phyloP scores from a whole-genome alignment of 805 yeast species.

The Schwanniomyces yamadae region DNA sequence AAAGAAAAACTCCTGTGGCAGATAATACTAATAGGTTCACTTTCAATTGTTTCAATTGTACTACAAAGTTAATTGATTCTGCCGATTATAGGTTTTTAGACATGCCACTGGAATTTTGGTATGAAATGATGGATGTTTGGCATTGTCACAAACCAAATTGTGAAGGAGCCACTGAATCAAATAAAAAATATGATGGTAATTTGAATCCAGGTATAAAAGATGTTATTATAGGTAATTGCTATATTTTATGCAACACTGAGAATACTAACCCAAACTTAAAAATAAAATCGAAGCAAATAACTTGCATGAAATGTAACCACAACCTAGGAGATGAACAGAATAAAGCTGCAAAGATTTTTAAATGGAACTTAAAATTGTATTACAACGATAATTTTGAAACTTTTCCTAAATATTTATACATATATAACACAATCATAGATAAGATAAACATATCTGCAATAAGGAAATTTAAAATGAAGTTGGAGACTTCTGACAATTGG shows the following conservation, averaged over 20 bases:
- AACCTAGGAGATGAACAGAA: slow-evolving; percentile 40
- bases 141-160: slow-evolving; percentile 82
- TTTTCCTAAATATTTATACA: slow-evolving; percentile 35
- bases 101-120: slow-evolving; percentile 92
- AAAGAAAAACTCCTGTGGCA: slow-evolving; percentile 29
- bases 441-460: slow-evolving; percentile 39
- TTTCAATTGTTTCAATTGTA: slow-evolving; percentile 34
- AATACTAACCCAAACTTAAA: slow-evolving; percentile 6
- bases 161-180: slow-evolving; percentile 19
- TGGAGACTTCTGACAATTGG: slow-evolving; percentile 2
- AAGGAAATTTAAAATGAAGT: slow-evolving; percentile 27
- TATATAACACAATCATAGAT: slow-evolving; percentile 40
- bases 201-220: slow-evolving; percentile 44
- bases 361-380: slow-evolving; percentile 52
- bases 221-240: slow-evolving; percentile 57
- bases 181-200: slow-evolving; percentile 37
- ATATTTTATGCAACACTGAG: slow-evolving; percentile 40
- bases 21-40: slow-evolving; percentile 20
- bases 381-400: slow-evolving; percentile 18
- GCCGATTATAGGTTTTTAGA: slow-evolving; percentile 43
- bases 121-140: slow-evolving; percentile 96
- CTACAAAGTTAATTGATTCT: slow-evolving; percentile 26
- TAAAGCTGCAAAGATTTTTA: slow-evolving; percentile 34
- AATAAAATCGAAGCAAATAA: slow-evolving; percentile 7
- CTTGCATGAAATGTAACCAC: slow-evolving; percentile 38